Evolutionary conservation across 2,329 filamentous ascomycete species (phyloP).

Genomic region (Stemphylium lycopersici): DNA sequence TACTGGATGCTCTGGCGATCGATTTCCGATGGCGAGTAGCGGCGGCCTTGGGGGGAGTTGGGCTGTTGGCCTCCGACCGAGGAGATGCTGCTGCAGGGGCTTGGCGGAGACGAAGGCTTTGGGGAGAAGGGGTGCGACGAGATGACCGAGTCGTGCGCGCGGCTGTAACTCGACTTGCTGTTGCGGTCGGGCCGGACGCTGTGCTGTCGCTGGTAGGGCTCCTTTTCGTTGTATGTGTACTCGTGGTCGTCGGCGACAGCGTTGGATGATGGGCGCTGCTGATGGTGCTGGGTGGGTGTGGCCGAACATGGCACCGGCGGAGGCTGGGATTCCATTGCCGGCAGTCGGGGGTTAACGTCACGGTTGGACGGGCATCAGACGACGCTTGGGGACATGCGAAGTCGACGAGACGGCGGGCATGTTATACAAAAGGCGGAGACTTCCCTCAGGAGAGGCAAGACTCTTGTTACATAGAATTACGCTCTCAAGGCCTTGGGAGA

Average conservation of each 20-base stretch:
- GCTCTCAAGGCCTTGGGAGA: constrained; percentile 42
- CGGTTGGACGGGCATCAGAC: constrained; percentile 34
- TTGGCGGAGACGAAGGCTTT: constrained; percentile 42
- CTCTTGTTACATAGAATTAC: constrained; percentile 41
- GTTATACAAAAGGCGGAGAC: constrained; percentile 39
- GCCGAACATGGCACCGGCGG: constrained; percentile 37
- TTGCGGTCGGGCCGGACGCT: constrained; percentile 22
- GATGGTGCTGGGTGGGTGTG: constrained; percentile 17
- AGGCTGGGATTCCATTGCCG: constrained; percentile 43
- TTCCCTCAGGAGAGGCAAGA: constrained; percentile 44
- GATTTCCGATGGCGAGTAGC: constrained; percentile 14
- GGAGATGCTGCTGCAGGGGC: constrained; percentile 43
- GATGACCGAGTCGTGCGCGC: constrained; percentile 47
- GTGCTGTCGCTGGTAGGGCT: constrained; percentile 24
- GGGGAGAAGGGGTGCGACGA: constrained; percentile 47
- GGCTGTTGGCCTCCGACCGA: constrained; percentile 26
- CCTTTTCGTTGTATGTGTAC: constrained; percentile 35
- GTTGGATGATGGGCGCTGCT: constrained; percentile 12
- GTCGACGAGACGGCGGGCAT: constrained; percentile 39
- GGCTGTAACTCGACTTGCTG: constrained; percentile 34
- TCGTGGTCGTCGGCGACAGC: constrained; percentile 20
- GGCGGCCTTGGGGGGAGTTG: constrained; percentile 23
- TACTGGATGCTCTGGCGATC: constrained; percentile 17
- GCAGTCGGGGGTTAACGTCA: constrained; percentile 30
- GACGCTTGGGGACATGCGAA: constrained; percentile 22